Base-by-base conservation (phyloP, 2,329 filamentous ascomycete species). In the Lachnellula suecica region DNA sequence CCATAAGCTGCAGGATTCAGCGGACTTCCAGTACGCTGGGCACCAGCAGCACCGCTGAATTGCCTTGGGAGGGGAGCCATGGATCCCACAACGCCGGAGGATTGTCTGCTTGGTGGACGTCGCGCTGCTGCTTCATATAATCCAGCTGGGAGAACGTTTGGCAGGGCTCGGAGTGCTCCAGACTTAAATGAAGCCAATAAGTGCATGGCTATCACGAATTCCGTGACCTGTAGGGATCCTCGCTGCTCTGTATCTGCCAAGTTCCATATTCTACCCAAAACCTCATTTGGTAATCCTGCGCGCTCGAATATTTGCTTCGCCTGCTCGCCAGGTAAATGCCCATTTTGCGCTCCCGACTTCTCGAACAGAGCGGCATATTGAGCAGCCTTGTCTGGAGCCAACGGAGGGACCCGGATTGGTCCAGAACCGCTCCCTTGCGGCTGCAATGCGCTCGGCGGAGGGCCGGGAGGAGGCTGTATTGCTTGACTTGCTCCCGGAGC, bases 131-230 rank as follows among this genome's bases (percentile, higher is more conserved):
- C 93, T 66, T 99, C 94, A 66, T 95, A 96, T 4, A 99, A 76
- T 10, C 87, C 89, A 11, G 89, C 84, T 5, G 94, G 94, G 2
- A 99, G 80, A 23, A 88, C 83, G 55, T 77, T 87, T 1, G 94
- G 94, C 51, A 97, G 78, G 19, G 82, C 84, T 58, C 90, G 85
- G 69, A 99, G 80, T 25, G 85, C 79, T 20, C 91, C 89, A 11
- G 85, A 88, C 76, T 96, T 96, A 73, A 90, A 91, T 11, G 91
- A 96, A 13, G 91, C 93, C 57, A 99, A 79, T 55, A 99, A 77
- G 70, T 99, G 94, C 94, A 99, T 99, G 42, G 94, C 94, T 66
- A 99, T 95, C 67, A 96, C 89, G 69, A 99, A 99, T 65, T 97
- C 94, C 13, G 91, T 93, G 63, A 86, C 79, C 52, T 92, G 88